Evolutionary conservation across 2,329 filamentous ascomycete species (phyloP), one percentile per base, ranked within the genome.

Genomic region (Xylaria sp.): DNA sequence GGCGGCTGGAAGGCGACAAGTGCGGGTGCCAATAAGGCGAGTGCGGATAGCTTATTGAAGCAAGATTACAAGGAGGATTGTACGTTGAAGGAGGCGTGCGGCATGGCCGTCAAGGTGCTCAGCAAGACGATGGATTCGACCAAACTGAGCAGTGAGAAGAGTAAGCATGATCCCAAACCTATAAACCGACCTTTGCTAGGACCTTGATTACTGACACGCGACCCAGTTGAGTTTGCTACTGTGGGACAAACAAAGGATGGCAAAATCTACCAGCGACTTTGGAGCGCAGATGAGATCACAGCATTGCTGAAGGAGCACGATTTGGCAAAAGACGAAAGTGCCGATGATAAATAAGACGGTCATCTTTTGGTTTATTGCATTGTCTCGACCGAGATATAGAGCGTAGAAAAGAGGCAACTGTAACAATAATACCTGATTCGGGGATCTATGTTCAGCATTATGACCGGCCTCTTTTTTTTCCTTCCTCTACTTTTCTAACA

Each of bases 61-160:
- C 96, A 99, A 82, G 96, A 99, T 82, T 99, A 99, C 86, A 98
- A 98, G 87, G 96, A 99, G 84, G 94, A 98, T 76, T 98, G 94
- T 82, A 92, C 93, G 74, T 82, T 99, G 79, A 93, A 97, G 85
- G 96, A 99, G 85, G 96, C 97, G 4, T 99, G 96, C 81, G 94
- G 92, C 63, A 92, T 98, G 87, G 96, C 96, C 12, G 96, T 99
- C 81, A 99, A 99, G 88, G 96, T 99, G 72, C 84, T 99, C 74
- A 98, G 96, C 88, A 99, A 99, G 90, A 99, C 96, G 5, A 99
- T 99, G 97, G 96, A 99, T 82, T 97, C 94, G 64, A 98, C 95
- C 63, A 99, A 98, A 87, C 84, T 99, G 79, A 98, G 94, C 86
- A 97, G 94, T 79, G 96, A 99, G 88, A 99, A 99, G 89, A 97